Evolutionary conservation across 345 rosid genomes (phyloP).

Genomic region (Nasturtium officinale): DNA sequence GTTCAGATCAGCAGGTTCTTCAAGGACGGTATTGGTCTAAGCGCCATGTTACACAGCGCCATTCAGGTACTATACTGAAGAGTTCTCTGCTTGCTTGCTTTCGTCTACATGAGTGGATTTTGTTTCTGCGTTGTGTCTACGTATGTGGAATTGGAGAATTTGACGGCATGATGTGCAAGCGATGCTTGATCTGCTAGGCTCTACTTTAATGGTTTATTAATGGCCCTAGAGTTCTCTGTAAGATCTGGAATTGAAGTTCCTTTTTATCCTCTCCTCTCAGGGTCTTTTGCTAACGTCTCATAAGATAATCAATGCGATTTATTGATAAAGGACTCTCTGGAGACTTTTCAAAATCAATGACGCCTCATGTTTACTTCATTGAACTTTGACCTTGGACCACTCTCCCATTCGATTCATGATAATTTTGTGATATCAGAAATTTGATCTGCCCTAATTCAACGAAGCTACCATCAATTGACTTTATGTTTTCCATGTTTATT

Average conservation of each 20-base stretch:
- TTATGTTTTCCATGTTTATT: conserved; percentile 7
- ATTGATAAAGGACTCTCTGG: background rate
- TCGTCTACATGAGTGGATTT: background rate
- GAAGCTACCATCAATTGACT: too few relatives aligned
- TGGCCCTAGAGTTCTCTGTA: background rate
- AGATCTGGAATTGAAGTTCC: conserved; percentile 9
- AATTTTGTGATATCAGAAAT: too few relatives aligned
- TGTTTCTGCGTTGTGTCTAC: background rate
- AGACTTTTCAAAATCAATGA: conserved; percentile 6
- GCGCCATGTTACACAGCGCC: conserved; percentile 93
- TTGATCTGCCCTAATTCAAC: too few relatives aligned
- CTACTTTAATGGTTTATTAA: background rate
- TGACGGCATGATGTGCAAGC: background rate
- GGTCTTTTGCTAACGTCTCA: conserved; percentile 1
- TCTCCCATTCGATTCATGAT: too few relatives aligned
- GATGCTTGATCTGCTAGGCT: background rate
- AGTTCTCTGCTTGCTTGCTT: background rate
- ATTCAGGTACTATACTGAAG: conserved; percentile 61
- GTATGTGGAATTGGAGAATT: background rate
- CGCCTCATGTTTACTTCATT: conserved; percentile 4
- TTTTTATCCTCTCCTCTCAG: background rate
- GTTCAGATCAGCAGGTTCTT: conserved; percentile 91
- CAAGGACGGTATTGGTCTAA: conserved; percentile 90
- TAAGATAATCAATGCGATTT: background rate
- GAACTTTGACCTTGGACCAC: conserved; percentile 23